Evolutionary conservation across 345 rosid genomes (phyloP), one percentile per base, ranked within the genome.

Genomic region (Hypericum perforatum): DNA sequence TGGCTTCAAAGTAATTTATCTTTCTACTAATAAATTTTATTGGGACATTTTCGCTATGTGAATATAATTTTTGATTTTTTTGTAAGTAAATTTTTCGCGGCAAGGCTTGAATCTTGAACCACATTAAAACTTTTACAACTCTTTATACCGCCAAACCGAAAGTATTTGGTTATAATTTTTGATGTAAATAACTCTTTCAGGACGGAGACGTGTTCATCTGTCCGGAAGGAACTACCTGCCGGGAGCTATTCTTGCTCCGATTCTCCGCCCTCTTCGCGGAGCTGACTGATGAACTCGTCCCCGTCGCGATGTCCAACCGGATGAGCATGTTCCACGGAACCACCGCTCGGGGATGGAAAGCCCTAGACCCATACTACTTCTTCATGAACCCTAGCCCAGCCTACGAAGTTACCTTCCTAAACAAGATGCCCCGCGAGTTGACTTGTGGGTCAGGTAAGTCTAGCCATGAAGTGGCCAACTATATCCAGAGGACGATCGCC

Each of bases 371-470:
- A 22, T 22, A 1, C 32, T 22, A 42, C 45, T 42, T 42, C 7
- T 42, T 42, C 45, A 42, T 42, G 45, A 42, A 42, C 45, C 45
- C 45, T 42, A 42, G 45, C 45, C 45, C 45, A n/a, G 45, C 12
- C 11, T 42, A 42, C 45, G 45, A 42, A 0, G 45, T 42, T 9
- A 2, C 11, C 11, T 42, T 42, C 45, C 7, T 42, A 5, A 42
- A 42, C 4, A 42, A 42, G 6, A 3, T 42, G 7, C 45, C 45
- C 45, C 12, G 7, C 45, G 45, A 42, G 3, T 42, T 42, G 45
- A 42, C 45, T 8, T 42, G 45, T n/a, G 45, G 45, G 11, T 9
- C 45, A 9, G 45, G 45, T n/a, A 42, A 42, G 45, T 42, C 45
- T 4, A 42, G 45, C 45, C 45, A 42, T 42, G 45, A 22, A 22